Base-by-base conservation (phyloP, 495 filamentous ascomycete species). In the Penicillium coprophilum region DNA sequence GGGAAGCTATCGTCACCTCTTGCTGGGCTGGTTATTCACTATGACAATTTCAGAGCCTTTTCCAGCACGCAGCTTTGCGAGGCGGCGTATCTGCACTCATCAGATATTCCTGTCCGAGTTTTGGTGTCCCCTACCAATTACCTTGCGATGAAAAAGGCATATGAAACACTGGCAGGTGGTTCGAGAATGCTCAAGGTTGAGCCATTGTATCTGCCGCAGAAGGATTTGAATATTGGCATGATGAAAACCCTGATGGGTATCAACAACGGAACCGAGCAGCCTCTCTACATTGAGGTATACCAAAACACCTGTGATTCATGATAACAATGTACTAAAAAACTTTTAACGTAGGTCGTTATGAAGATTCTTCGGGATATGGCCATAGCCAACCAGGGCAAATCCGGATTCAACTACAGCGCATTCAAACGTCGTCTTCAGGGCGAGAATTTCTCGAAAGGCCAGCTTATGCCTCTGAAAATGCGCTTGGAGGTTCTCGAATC, bases 241-340 rank as follows among this genome's bases (percentile, higher is more conserved):
- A 87, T 89, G 82, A 68, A 86, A 27, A 81, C 82, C 4, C 74
- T 91, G n/a, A 88, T 92, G 87, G 82, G 82, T 0, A 74, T 86
- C 21, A 71, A 71, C 12, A 66, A 73, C 6, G 65, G 63, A n/a
- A 65, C 71, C 12, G 63, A 55, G 6, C 60, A 67, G 55, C 82
- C 86, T 0, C 71, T 91, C 2, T 90, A 90, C 62, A 74, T 89
- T 28, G 77, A 82, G 62, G 53, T 55, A 61, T 66, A 76, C 9
- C 59, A 74, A 12, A 13, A 19, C 8, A 0, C 21, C 20, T 38
- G 5, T 3, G 12, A 19, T 21, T 10, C 11, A n/a, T 8, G 20
- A 9, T 28, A 20, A 8, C 6, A 19, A 24, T n/a, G 15, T 11
- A 21, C 50, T 58, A 38, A 61, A n/a, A 27, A 28, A 4, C 3